phyloP scores from a whole-genome alignment of 2,329 filamentous ascomycete species.

The Arachnomyces sp. region DNA sequence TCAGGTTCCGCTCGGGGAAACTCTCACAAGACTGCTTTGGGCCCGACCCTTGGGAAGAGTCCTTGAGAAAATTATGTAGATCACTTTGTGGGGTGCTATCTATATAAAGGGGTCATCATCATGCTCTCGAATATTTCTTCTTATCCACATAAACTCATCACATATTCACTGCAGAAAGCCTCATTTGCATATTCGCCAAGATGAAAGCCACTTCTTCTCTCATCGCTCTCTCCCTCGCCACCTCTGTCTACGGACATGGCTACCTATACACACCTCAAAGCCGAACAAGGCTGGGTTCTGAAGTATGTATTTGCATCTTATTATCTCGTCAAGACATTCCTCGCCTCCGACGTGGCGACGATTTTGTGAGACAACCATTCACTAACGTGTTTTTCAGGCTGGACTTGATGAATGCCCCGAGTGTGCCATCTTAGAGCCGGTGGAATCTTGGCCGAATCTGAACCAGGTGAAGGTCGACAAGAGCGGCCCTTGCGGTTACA shows the following conservation, averaged over 20 bases:
- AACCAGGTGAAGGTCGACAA: slow-evolving; percentile 40
- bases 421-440: slow-evolving; percentile 49
- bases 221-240: slow-evolving; percentile 5
- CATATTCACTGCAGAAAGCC: too few relatives aligned
- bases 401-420: slow-evolving; percentile 47
- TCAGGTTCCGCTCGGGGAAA: too few relatives aligned
- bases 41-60: too few relatives aligned
- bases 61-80: too few relatives aligned
- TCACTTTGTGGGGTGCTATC: too few relatives aligned
- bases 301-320: slow-evolving; percentile 27
- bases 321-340: not conserved
- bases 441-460: slow-evolving; percentile 44
- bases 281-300: slow-evolving; percentile 37
- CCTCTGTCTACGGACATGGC: slow-evolving; percentile 35
- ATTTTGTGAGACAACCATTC: not conserved
- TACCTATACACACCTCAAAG: slow-evolving; percentile 40
- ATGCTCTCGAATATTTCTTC: too few relatives aligned
- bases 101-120: too few relatives aligned
- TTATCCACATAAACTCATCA: too few relatives aligned
- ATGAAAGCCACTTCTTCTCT: not conserved
- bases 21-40: too few relatives aligned
- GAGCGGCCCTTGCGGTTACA: slow-evolving; percentile 48
- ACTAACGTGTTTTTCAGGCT: slow-evolving; percentile 23
- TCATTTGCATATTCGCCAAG: too few relatives aligned
- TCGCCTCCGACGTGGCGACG: too few relatives aligned